Evolutionary conservation across 2,329 filamentous ascomycete species (phyloP).

Genomic region (Paecilomyces formosus): DNA sequence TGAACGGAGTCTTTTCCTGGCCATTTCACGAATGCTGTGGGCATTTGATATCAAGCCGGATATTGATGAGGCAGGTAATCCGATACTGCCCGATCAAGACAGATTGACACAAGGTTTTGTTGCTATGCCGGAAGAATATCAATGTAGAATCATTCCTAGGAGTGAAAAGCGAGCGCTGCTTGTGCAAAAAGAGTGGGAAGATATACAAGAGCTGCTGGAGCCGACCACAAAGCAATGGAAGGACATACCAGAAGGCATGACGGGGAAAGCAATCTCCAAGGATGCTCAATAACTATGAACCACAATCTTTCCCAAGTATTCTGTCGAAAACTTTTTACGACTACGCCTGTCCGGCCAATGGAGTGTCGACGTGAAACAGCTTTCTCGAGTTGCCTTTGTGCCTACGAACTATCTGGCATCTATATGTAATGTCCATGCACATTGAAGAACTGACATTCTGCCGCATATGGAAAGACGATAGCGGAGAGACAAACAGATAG

Average conservation of each 20-base stretch:
- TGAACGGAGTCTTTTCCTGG: constrained; percentile 42
- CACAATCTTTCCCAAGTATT: not conserved
- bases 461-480: not conserved
- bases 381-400: not conserved
- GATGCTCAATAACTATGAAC: not conserved
- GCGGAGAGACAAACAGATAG: not conserved
- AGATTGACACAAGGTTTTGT: constrained; percentile 37
- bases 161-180: constrained; percentile 12
- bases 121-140: constrained; percentile 36
- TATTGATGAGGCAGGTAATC: constrained; percentile 20
- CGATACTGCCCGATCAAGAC: constrained; percentile 31
- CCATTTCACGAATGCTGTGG: constrained; percentile 44
- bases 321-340: not conserved
- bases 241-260: not conserved
- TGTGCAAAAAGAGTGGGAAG: constrained; percentile 17
- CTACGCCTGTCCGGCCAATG: too few relatives aligned
- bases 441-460: not conserved
- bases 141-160: not conserved
- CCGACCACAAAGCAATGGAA: not conserved
- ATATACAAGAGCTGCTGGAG: constrained; percentile 8
- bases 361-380: too few relatives aligned
- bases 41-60: constrained; percentile 34
- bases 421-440: too few relatives aligned
- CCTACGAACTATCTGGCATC: not conserved
- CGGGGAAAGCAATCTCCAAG: not conserved